phyloP scores from a whole-genome alignment of 768 basidiomycete species.

The Macrolepiota albuminosa region DNA sequence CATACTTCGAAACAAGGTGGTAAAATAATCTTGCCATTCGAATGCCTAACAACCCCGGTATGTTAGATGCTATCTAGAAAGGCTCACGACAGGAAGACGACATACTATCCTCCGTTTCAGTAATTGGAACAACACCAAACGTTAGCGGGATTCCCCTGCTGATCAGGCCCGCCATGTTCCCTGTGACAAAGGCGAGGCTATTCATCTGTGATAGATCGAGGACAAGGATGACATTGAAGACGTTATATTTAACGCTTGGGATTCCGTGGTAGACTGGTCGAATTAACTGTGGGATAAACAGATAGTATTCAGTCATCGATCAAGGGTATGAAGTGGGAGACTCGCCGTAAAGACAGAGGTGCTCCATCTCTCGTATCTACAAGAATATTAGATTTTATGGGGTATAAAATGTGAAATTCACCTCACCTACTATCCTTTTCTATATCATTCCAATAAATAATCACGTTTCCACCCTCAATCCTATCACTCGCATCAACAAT shows the following conservation, averaged over 20 bases:
- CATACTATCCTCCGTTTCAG: slow-evolving; percentile 46
- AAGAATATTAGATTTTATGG: not conserved
- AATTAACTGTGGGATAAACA: slow-evolving; percentile 47
- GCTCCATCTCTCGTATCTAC: slow-evolving; percentile 49
- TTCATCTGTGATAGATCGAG: slow-evolving; percentile 70
- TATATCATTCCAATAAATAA: slow-evolving; percentile 90
- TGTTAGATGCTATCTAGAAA: not conserved
- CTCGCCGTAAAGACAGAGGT: slow-evolving; percentile 48
- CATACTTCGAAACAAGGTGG: slow-evolving; percentile 59
- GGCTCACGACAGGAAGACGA: not conserved
- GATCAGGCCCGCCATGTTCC: slow-evolving; percentile 66
- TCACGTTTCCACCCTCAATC: slow-evolving; percentile 65
- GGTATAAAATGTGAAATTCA: slow-evolving; percentile 8
- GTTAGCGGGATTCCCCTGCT: slow-evolving; percentile 69
- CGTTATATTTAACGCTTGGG: slow-evolving; percentile 66
- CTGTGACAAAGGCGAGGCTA: slow-evolving; percentile 58
- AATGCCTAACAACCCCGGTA: slow-evolving; percentile 34
- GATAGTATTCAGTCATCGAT: slow-evolving; percentile 1
- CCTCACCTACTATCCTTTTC: slow-evolving; percentile 72
- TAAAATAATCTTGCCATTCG: slow-evolving; percentile 74
- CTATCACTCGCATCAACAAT: slow-evolving; percentile 92
- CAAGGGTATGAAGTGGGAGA: not conserved
- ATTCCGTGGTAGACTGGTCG: slow-evolving; percentile 80
- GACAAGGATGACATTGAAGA: slow-evolving; percentile 79
- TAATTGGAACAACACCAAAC: slow-evolving; percentile 80